phyloP scores from a whole-genome alignment of 2,329 filamentous ascomycete species.

The Tolypocladium ophioglossoides region DNA sequence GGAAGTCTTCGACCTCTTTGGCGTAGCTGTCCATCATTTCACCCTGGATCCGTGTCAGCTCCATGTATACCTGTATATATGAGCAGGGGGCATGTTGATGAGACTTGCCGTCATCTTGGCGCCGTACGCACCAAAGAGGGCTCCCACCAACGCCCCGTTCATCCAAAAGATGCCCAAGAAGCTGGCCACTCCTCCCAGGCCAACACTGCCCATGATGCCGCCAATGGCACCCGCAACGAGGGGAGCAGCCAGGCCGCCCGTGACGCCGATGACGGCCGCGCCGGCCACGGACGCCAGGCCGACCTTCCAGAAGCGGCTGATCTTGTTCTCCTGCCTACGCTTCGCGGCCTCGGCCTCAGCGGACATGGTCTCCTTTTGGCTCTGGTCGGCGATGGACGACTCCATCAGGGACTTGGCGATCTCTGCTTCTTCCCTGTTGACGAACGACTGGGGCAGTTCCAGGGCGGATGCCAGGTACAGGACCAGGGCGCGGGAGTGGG shows the following conservation, averaged over 20 bases:
- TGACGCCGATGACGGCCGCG: conserved; percentile 82
- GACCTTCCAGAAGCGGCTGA: conserved; percentile 76
- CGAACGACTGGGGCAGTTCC: conserved; percentile 46
- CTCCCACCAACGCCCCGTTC: conserved; percentile 75
- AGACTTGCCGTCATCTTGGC: conserved; percentile 52
- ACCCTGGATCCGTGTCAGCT: conserved; percentile 33
- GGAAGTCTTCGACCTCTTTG: conserved; percentile 71
- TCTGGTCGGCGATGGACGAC: conserved; percentile 38
- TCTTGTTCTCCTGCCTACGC: conserved; percentile 59
- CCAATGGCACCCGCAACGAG: conserved; percentile 79
- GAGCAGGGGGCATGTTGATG: no score
- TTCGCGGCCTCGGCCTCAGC: conserved; percentile 69
- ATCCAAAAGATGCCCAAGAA: conserved; percentile 81
- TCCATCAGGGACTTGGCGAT: conserved; percentile 67
- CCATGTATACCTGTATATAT: no score
- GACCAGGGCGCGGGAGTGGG: conserved; percentile 59
- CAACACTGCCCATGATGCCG: conserved; percentile 73
- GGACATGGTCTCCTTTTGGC: conserved; percentile 42
- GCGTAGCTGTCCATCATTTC: conserved; percentile 84
- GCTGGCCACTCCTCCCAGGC: conserved; percentile 73
- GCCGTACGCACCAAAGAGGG: conserved; percentile 82
- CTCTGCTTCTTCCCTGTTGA: conserved; percentile 62
- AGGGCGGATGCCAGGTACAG: conserved; percentile 60
- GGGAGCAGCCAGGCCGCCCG: conserved; percentile 81
- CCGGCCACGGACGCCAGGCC: conserved; percentile 81